Conservation (phyloP, 768 basidiomycete species). For the Amanita jacksonii region DNA sequence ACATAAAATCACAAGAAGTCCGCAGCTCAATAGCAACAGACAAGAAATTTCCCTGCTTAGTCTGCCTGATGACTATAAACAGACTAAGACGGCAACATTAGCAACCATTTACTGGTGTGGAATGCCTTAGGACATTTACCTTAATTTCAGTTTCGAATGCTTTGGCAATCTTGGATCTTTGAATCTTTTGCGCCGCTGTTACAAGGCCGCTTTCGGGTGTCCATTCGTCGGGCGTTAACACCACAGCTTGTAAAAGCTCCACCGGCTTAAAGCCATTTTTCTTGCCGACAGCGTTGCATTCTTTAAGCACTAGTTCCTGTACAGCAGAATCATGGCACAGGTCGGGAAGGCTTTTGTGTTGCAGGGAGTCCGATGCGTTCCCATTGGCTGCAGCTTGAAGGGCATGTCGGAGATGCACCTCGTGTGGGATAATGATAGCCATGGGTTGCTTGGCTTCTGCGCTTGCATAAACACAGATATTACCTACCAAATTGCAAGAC, state of each 20-base stretch:
- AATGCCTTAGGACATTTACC: conserved; percentile 9
- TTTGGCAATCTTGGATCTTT: conserved; percentile 25
- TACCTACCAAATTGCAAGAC: conserved; percentile 65
- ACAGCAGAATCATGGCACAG: conserved; percentile 53
- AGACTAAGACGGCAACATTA: too few relatives aligned
- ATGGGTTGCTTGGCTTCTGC: conserved; percentile 74
- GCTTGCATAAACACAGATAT: conserved; percentile 78
- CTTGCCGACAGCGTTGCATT: conserved; percentile 73
- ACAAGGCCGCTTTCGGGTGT: conserved; percentile 84
- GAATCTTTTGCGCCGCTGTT: conserved; percentile 41
- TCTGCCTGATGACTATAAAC: too few relatives aligned
- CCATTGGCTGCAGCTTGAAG: conserved; percentile 24
- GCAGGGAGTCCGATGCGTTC: not conserved
- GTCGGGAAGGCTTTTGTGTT: conserved; percentile 32
- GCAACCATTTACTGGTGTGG: too few relatives aligned
- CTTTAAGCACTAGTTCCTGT: conserved; percentile 54
- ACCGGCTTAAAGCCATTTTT: conserved; percentile 76
- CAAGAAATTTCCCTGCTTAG: too few relatives aligned
- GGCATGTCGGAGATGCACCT: conserved; percentile 54
- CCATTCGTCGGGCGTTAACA: conserved; percentile 83
- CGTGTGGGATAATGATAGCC: conserved; percentile 80
- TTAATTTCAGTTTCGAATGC: conserved; percentile 24
- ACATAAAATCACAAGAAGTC: too few relatives aligned
- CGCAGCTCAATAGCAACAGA: too few relatives aligned
- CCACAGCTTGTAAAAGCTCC: conserved; percentile 68